Evolutionary conservation across 2,329 filamentous ascomycete genomes (phyloP).

Genomic region (Aspergillus nomiae): DNA sequence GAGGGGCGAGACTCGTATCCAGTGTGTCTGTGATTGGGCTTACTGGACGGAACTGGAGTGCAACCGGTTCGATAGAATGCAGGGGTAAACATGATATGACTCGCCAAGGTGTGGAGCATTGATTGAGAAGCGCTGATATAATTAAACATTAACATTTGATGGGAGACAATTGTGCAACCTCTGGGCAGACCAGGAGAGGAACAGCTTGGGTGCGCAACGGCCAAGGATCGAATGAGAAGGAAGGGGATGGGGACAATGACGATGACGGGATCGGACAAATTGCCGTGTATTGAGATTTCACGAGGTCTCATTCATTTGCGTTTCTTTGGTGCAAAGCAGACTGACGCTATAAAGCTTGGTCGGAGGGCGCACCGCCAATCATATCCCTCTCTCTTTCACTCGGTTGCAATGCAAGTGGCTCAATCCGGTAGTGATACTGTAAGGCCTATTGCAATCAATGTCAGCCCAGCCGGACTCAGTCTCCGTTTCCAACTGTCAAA

Average conservation of each 20-base stretch:
- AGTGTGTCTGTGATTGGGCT: conserved; percentile 1
- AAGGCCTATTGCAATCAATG: conserved; percentile 8
- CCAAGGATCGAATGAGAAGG: background rate
- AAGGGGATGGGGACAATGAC: too few relatives aligned
- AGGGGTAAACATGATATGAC: conserved; percentile 6
- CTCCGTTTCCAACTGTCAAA: background rate
- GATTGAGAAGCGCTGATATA: background rate
- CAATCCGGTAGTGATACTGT: conserved; percentile 15
- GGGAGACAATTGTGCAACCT: background rate
- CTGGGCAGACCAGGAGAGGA: background rate
- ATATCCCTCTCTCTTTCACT: background rate
- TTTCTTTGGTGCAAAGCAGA: background rate
- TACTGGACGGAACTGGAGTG: background rate
- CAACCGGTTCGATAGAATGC: conserved; percentile 10
- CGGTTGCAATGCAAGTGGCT: conserved; percentile 17
- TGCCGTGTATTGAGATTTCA: conserved; percentile 3
- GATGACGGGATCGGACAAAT: too few relatives aligned
- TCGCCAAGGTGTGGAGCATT: background rate
- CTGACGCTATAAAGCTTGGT: conserved; percentile 24
- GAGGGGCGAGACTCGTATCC: conserved; percentile 12
- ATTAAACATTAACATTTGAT: background rate
- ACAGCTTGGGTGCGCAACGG: background rate
- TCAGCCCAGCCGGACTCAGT: background rate
- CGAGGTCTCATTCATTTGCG: background rate
- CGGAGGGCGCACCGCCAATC: conserved; percentile 11